Evolutionary conservation across 805 yeast species (phyloP).

Genomic region (Middelhovenomyces tepae): DNA sequence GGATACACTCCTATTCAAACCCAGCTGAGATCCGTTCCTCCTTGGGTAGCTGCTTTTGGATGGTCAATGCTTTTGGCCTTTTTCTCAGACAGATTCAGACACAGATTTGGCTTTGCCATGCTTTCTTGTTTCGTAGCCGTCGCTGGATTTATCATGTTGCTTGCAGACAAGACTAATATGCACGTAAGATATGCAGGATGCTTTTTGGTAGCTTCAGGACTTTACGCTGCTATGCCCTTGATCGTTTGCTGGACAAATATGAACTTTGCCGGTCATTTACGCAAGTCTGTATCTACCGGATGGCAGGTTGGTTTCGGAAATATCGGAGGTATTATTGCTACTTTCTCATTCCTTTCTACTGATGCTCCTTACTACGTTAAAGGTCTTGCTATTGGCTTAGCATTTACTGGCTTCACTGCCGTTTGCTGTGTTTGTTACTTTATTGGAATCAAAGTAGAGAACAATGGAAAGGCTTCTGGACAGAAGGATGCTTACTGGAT

Average conservation of each 20-base stretch:
- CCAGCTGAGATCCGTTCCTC: constrained; percentile 75
- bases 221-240: constrained; percentile 61
- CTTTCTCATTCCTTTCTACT: constrained; percentile 43
- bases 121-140: constrained; percentile 31
- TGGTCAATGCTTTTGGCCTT: constrained; percentile 53
- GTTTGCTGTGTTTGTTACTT: constrained; percentile 29
- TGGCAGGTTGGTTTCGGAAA: constrained; percentile 65
- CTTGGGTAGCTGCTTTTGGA: constrained; percentile 74
- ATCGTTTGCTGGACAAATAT: constrained; percentile 58
- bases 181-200: constrained; percentile 53
- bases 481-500: constrained; percentile 20
- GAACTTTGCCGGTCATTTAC: constrained; percentile 53
- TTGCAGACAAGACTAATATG: constrained; percentile 34
- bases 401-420: constrained; percentile 38
- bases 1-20: constrained; percentile 66
- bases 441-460: constrained; percentile 24
- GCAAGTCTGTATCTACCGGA: constrained; percentile 51
- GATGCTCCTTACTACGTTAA: constrained; percentile 54
- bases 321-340: constrained; percentile 61
- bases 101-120: constrained; percentile 25
- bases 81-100: constrained; percentile 46
- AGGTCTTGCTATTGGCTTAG: constrained; percentile 46
- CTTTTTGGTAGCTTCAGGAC: constrained; percentile 50
- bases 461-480: constrained; percentile 20
- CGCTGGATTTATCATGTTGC: constrained; percentile 47